These are phyloP conservation scores for Phytophthora syringae DNA, from an alignment of 352 stramenopile species.

Conservation along the genomic window DNA sequence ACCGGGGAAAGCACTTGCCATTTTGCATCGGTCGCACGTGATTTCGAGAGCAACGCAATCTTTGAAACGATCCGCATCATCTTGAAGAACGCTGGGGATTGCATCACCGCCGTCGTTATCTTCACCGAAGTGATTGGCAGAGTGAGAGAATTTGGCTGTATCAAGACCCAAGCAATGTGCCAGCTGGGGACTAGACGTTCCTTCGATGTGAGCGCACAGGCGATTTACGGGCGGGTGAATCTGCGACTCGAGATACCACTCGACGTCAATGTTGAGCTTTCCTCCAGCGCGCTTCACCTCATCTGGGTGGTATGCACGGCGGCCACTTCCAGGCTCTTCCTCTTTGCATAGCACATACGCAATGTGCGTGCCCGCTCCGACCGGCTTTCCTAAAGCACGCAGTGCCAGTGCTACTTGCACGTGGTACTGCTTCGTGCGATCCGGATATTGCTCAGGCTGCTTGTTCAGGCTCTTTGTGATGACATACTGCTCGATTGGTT, in stretches of 20 bases:
- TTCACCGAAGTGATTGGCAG: constrained; percentile 79
- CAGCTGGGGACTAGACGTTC: constrained; percentile 94
- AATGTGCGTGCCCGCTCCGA: constrained; percentile 99
- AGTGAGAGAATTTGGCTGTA: constrained; percentile 93
- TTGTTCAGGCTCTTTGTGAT: constrained; percentile 99
- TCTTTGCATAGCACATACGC: constrained; percentile 97
- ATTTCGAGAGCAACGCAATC: constrained; percentile 81
- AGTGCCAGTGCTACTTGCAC: constrained; percentile 98
- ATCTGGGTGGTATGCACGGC: constrained; percentile 88
- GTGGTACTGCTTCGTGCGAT: constrained; percentile 97
- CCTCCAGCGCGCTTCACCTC: constrained; percentile 78
- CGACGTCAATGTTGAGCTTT: constrained; percentile 93
- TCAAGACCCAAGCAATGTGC: constrained; percentile 97
- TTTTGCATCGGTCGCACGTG: constrained; percentile 73
- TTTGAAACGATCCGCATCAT: constrained; percentile 91
- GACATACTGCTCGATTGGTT: constrained; percentile 97
- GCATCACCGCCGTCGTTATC: constrained; percentile 86
- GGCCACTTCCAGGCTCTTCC: constrained; percentile 75
- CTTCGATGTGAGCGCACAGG: constrained; percentile 99
- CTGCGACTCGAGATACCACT: constrained; percentile 97
- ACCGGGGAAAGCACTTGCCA: constrained; percentile 71
- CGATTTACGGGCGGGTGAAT: constrained; percentile 98
- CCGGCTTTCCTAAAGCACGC: constrained; percentile 93
- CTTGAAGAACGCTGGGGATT: constrained; percentile 89
- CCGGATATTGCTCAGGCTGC: constrained; percentile 97